These are phyloP conservation scores for Chalciporus chontae DNA, from an alignment of 768 basidiomycete species.

Conservation along the genomic window DNA sequence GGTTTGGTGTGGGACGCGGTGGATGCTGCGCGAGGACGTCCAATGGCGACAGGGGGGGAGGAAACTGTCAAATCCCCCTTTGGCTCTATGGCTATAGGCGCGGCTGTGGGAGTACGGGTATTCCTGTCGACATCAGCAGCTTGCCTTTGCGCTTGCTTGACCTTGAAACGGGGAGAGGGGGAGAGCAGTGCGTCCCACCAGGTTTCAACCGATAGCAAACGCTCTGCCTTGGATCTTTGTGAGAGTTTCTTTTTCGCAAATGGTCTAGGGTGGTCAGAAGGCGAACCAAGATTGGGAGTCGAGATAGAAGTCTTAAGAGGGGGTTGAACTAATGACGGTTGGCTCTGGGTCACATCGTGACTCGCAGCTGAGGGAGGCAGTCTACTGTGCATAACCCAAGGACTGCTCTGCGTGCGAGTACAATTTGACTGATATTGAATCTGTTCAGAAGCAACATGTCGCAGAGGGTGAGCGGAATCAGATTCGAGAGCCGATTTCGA, in stretches of 20 bases:
- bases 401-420: neutral
- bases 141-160: conserved; percentile 35
- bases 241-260: conserved; percentile 19
- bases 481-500: conserved; percentile 5
- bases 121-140: conserved; percentile 21
- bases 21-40: conserved; percentile 24
- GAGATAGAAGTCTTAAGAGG: conserved; percentile 56
- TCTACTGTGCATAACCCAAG: conserved; percentile 5
- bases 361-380: neutral
- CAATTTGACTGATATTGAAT: conserved; percentile 10
- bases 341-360: neutral
- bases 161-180: conserved; percentile 67
- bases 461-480: conserved; percentile 8
- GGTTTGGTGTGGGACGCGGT: conserved; percentile 1
- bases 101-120: conserved; percentile 49
- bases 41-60: conserved; percentile 7
- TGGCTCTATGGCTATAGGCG: conserved; percentile 33
- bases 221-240: conserved; percentile 41
- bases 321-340: neutral
- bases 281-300: conserved; percentile 56
- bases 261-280: conserved; percentile 9
- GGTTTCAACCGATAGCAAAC: conserved; percentile 71
- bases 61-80: neutral
- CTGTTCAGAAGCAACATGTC: conserved; percentile 24
- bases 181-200: conserved; percentile 82